phyloP scores from a whole-genome alignment of 2,329 filamentous ascomycete genomes.

The Colletotrichum spaethianum region DNA sequence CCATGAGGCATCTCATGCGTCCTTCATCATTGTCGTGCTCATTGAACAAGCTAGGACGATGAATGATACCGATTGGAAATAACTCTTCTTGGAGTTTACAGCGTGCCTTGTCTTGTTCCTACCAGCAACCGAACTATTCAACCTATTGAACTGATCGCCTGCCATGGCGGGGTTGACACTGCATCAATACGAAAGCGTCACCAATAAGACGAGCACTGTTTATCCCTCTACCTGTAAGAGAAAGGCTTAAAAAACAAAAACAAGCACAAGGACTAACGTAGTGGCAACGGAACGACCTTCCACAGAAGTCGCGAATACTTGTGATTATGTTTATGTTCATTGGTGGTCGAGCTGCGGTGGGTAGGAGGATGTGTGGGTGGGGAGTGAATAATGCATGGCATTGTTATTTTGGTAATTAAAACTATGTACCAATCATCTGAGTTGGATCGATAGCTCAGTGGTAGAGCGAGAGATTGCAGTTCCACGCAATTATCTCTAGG shows the following conservation, averaged over 20 bases:
- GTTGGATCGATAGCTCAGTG: constrained; percentile 39
- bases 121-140: not conserved
- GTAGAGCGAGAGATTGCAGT: constrained; percentile 39
- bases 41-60: not conserved
- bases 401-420: rapidly evolving
- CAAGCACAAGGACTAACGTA: not conserved
- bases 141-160: not conserved
- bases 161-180: not conserved
- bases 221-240: not conserved
- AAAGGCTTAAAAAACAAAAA: too few species aligned
- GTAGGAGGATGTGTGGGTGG: not conserved
- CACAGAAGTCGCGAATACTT: not conserved
- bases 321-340: not conserved
- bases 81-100: not conserved
- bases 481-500: constrained; percentile 32
- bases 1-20: not conserved
- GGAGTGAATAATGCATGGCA: rapidly evolving
- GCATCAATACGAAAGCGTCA: not conserved
- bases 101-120: not conserved
- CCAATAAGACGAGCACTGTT: not conserved
- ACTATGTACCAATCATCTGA: not conserved
- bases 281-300: not conserved
- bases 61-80: not conserved
- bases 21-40: not conserved
- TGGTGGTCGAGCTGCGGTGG: not conserved